A percentile compares a stretch with the other conserved stretches of the same genome.
Conservation (phyloP, 1,139 yeast genomes). For the Scheffersomyces lignicola region DNA sequence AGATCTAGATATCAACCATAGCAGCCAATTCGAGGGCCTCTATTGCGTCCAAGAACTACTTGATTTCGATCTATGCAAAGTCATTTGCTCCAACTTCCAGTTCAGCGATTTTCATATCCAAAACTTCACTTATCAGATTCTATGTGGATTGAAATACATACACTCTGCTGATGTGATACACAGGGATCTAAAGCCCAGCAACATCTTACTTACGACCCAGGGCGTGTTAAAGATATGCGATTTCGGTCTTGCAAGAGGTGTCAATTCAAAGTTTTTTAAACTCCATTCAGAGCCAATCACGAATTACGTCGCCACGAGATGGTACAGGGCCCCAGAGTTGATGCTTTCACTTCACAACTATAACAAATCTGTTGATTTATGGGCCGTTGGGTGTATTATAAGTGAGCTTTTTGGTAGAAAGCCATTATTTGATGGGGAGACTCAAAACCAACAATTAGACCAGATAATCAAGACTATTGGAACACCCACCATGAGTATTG, state of each 20-base stretch:
- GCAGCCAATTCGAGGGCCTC: slow-evolving; percentile 75
- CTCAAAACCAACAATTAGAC: slow-evolving; percentile 61
- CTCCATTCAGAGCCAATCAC: slow-evolving; percentile 53
- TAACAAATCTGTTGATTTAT: slow-evolving; percentile 65
- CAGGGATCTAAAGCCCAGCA: slow-evolving; percentile 84
- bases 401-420: slow-evolving; percentile 72
- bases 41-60: slow-evolving; percentile 80
- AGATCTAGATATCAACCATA: slow-evolving; percentile 68
- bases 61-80: slow-evolving; percentile 76
- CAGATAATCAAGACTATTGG: slow-evolving; percentile 68
- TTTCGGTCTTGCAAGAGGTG: slow-evolving; percentile 85
- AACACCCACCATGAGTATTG: slow-evolving; percentile 49
- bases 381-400: slow-evolving; percentile 83
- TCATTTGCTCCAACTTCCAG: slow-evolving; percentile 73
- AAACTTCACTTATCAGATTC: slow-evolving; percentile 71
- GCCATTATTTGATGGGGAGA: slow-evolving; percentile 72
- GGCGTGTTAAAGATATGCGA: slow-evolving; percentile 82
- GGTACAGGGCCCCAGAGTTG: slow-evolving; percentile 95
- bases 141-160: slow-evolving; percentile 78
- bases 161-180: slow-evolving; percentile 87
- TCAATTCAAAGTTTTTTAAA: slow-evolving; percentile 42
- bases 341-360: slow-evolving; percentile 60
- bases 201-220: slow-evolving; percentile 68
- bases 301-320: slow-evolving; percentile 88
- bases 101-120: slow-evolving; percentile 84